phyloP scores from a whole-genome alignment of 1,284 basidiomycete genomes.

The Cryptococcus maquisensis region DNA sequence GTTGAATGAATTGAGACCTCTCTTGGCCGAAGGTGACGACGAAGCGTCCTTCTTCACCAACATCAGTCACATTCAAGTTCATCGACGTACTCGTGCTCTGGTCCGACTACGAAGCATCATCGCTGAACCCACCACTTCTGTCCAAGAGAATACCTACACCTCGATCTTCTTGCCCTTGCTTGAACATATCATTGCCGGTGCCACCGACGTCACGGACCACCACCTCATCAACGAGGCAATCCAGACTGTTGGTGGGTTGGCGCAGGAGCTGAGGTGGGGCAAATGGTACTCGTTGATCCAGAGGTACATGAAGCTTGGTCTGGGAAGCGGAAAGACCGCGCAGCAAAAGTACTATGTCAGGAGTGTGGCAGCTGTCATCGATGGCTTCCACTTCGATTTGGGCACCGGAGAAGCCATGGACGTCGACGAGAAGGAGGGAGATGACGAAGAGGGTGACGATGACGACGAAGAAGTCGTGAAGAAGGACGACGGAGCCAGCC shows the following conservation, averaged over 20 bases:
- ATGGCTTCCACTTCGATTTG: slow-evolving; percentile 89
- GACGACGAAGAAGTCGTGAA: slow-evolving; percentile 28
- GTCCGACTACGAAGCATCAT: slow-evolving; percentile 77
- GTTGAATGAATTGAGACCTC: slow-evolving; percentile 71
- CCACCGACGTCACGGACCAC: slow-evolving; percentile 70
- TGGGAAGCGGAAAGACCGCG: slow-evolving; percentile 66
- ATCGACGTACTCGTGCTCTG: slow-evolving; percentile 83
- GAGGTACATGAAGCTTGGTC: slow-evolving; percentile 72
- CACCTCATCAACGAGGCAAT: slow-evolving; percentile 91
- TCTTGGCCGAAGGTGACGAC: slow-evolving; percentile 85
- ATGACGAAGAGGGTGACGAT: slow-evolving; percentile 26
- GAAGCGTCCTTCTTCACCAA: slow-evolving; percentile 98
- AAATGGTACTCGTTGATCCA: slow-evolving; percentile 78
- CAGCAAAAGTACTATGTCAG: slow-evolving; percentile 82
- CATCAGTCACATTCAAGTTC: slow-evolving; percentile 88
- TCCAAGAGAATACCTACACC: slow-evolving; percentile 69
- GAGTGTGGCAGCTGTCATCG: slow-evolving; percentile 76
- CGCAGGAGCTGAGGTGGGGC: slow-evolving; percentile 73
- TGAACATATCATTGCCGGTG: slow-evolving; percentile 70
- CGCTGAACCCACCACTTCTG: slow-evolving; percentile 55
- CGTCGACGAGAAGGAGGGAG: slow-evolving; percentile 19
- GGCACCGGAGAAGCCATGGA: slow-evolving; percentile 34
- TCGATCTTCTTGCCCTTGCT: slow-evolving; percentile 87
- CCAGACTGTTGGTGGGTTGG: slow-evolving; percentile 66
- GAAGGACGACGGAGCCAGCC: slow-evolving; percentile 15